Evolutionary conservation across 2,329 filamentous ascomycete genomes (phyloP).

Genomic region (Arthroderma sp.): DNA sequence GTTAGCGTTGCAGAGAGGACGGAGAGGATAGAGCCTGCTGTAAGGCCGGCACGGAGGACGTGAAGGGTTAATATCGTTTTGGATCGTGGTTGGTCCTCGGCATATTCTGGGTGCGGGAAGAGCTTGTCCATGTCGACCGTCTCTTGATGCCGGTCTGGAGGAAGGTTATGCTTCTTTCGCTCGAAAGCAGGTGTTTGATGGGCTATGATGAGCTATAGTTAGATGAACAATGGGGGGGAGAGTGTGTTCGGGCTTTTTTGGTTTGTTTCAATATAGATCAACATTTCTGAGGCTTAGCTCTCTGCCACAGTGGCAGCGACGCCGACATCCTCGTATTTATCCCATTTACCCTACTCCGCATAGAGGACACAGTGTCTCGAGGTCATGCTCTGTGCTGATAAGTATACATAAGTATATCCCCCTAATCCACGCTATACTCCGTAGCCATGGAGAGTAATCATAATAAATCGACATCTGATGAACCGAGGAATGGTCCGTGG

Average conservation of each 20-base stretch:
- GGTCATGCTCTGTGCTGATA: too few species aligned
- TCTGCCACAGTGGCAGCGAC: background rate
- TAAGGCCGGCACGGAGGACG: slow-evolving; percentile 9
- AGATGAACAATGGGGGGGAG: background rate
- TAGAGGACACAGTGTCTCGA: background rate
- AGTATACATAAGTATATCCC: background rate
- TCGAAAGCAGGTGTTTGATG: background rate
- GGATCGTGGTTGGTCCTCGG: slow-evolving; percentile 10
- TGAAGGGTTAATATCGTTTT: slow-evolving; percentile 8
- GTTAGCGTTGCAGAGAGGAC: slow-evolving; percentile 6
- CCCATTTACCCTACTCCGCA: background rate
- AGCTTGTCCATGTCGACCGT: slow-evolving; percentile 8
- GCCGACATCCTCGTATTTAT: background rate
- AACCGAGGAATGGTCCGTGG: background rate
- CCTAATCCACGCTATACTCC: background rate
- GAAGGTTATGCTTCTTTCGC: background rate
- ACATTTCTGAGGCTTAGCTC: background rate
- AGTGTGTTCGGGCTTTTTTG: background rate
- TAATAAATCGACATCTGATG: background rate
- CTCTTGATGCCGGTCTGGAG: background rate
- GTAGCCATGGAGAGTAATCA: background rate
- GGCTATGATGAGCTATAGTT: too few species aligned
- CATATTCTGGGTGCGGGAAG: slow-evolving; percentile 10
- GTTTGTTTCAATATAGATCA: background rate
- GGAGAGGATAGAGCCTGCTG: slow-evolving; percentile 6